Evolutionary conservation across 306 rosid species (phyloP).

Genomic region (Macrotyloma uniflorum): DNA sequence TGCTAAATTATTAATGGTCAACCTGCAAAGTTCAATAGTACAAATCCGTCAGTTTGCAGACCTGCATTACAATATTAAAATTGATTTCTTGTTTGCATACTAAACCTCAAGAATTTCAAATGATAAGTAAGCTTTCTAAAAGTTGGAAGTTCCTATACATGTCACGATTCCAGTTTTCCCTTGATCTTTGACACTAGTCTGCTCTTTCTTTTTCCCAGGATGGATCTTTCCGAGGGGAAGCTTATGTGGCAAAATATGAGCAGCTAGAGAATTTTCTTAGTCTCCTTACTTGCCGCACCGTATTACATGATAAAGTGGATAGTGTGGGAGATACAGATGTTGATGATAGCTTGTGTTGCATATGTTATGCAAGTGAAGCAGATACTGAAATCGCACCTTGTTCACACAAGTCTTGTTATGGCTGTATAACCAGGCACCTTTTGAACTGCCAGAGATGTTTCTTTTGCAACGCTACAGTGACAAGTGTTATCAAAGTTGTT

Average conservation of each 20-base stretch:
- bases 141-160: constrained; percentile 7
- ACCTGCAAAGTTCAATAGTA: constrained; percentile 1
- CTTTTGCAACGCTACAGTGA: constrained; percentile 90
- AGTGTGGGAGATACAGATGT: constrained; percentile 46
- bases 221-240: constrained; percentile 64
- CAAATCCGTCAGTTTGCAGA: not conserved
- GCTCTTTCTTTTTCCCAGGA: constrained; percentile 60
- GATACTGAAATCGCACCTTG: constrained; percentile 84
- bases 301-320: constrained; percentile 48
- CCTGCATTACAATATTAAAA: not conserved
- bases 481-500: constrained; percentile 57
- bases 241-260: constrained; percentile 55
- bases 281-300: constrained; percentile 65
- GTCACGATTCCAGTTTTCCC: not conserved
- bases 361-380: constrained; percentile 74
- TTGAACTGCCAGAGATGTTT: constrained; percentile 97
- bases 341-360: constrained; percentile 79
- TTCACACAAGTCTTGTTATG: constrained; percentile 85
- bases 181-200: constrained; percentile 12
- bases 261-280: constrained; percentile 77
- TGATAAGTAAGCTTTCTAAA: constrained; percentile 3
- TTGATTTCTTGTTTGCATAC: not conserved
- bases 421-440: constrained; percentile 95
- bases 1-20: not conserved
- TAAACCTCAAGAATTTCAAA: constrained; percentile 19